Evolutionary conservation across 257 asterid species (phyloP), one percentile per base, ranked within the genome.

Genomic region (Verbascum thapsus): DNA sequence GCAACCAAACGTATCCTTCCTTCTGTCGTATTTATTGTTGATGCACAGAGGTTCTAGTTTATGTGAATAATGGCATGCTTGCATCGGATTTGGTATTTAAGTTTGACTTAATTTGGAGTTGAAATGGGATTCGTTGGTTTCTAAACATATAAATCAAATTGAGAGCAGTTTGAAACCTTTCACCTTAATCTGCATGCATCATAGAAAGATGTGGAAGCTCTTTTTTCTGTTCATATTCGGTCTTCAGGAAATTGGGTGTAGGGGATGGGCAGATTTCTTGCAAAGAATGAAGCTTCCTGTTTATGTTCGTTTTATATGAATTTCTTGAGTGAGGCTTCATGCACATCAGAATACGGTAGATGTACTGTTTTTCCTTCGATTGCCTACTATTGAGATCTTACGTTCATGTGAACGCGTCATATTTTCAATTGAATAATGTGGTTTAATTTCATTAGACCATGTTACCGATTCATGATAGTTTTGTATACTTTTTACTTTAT

Each of bases 71-170:
- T 22, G 37, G 10, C 34, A 47, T 48, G 47, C 66, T 15, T 61
- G 9, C 20, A 34, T 18, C 48, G 48, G 4, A 17, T 17, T 30
- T 16, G 30, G 13, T 12, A 8, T 41, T 41, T 6, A 3, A 3
- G 13, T 41, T 13, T 58, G 64, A 41, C 41, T 41, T 19, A 38
- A 8, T 59, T 41, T 19, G 19, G 64, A 40, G 50, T 18, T 37
- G 49, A 59, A 49, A 18, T 35, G 39, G 8, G 10, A 62, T 6
- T 15, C 15, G 5, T 26, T 47, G 7, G 16, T 35, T 32, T 20
- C 16, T 17, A 17, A 47, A 61, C 34, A 11, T 16, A 15, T 6
- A 30, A 61, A 44, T 30, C 16, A 34, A 62, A 11, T 6, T 20
- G 38, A 3, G 22, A 26, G 32, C 32, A 26, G 32, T 26, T 26